A percentile compares a stretch with the other conserved stretches of the same genome.
Conservation (phyloP, 306 rosid genomes). For the Hippophae rhamnoides region DNA sequence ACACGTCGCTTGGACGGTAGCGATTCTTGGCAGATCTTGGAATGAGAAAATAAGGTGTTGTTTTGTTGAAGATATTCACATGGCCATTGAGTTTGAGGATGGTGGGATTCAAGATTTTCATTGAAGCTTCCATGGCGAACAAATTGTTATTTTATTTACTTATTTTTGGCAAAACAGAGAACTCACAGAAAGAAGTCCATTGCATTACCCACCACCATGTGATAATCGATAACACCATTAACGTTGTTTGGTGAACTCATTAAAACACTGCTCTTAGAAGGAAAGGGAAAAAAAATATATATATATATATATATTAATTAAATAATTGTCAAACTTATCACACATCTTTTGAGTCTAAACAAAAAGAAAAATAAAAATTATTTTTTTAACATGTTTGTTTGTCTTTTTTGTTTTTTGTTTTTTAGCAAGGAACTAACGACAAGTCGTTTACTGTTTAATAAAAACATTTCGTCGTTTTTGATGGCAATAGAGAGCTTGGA, state of each 20-base stretch:
- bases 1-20: constrained; percentile 6
- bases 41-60: constrained; percentile 10
- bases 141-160: neutral
- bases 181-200: neutral
- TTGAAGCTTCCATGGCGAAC: constrained; percentile 48
- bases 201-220: neutral
- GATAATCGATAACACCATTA: too few species aligned
- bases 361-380: too few species aligned
- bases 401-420: too few species aligned
- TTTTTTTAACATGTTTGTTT: too few species aligned
- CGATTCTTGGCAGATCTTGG: constrained; percentile 8
- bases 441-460: neutral
- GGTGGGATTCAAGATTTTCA: constrained; percentile 24
- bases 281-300: too few species aligned
- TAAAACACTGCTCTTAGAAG: too few species aligned
- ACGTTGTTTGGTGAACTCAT: too few species aligned
- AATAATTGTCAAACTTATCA: too few species aligned
- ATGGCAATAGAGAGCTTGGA: neutral
- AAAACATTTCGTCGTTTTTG: too few species aligned
- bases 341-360: too few species aligned
- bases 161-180: neutral
- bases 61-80: constrained; percentile 21
- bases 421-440: neutral
- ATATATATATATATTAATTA: too few species aligned
- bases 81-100: constrained; percentile 31